Percentiles rank a stretch among this genome's conserved stretches.
Conservation (phyloP, 805 yeast genomes). For the Saccharomycopsis olivae region DNA sequence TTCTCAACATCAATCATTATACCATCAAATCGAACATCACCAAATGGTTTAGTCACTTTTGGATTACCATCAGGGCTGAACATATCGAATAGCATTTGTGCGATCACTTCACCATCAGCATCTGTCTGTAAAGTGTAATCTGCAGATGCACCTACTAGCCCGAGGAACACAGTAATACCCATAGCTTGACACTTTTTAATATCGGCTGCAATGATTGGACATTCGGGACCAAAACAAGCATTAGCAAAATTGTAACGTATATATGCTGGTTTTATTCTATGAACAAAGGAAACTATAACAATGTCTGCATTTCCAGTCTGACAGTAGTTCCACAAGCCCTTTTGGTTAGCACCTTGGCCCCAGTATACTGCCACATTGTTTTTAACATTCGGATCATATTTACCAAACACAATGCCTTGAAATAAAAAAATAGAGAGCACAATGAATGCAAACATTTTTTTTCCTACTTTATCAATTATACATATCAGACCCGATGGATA, state of each 20-base stretch:
- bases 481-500: no score
- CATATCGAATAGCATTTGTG: conserved; percentile 48
- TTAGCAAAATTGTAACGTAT: conserved; percentile 36
- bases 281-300: conserved; percentile 20
- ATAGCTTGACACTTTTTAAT: conserved; percentile 61
- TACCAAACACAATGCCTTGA: no score
- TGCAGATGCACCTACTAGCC: conserved; percentile 59
- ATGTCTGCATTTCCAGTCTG: conserved; percentile 41
- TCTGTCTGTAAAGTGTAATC: conserved; percentile 82
- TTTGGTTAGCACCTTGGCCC: conserved; percentile 43
- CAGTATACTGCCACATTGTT: conserved; percentile 55
- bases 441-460: no score
- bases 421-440: no score
- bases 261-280: conserved; percentile 21
- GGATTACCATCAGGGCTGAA: conserved; percentile 43
- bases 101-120: conserved; percentile 59
- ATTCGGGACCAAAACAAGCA: conserved; percentile 23
- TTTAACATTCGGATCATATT: conserved; percentile 21
- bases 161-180: conserved; percentile 72
- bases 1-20: conserved; percentile 21
- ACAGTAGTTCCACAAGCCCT: conserved; percentile 42
- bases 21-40: conserved; percentile 16
- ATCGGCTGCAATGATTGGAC: conserved; percentile 46
- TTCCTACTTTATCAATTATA: no score
- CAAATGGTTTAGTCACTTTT: conserved; percentile 16